Evolutionary conservation across 495 filamentous ascomycete species (phyloP), one percentile per base, ranked within the genome.

Genomic region (Penicillium crystallinum): DNA sequence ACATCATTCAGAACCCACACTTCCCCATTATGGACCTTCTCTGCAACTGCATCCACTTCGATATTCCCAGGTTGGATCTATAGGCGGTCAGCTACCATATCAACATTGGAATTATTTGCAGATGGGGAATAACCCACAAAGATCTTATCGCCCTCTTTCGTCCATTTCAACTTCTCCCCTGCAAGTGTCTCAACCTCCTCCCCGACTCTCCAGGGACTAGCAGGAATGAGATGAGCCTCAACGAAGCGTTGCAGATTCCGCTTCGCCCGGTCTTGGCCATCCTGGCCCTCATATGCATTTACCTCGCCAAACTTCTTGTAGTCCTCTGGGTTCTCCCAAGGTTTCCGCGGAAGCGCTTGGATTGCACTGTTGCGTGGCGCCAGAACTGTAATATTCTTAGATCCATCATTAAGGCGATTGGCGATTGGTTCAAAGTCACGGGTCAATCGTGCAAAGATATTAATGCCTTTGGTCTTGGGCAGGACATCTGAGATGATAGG

Each of bases 281-380:
- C 82, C 0, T 77, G 68, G 0, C 93, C 93, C 31, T 88, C 80
- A 64, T 97, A 97, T 4, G 89, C 90, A 29, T 85, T 66, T 39
- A 57, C 58, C n/a, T 80, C 73, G 0, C 92, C 92, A 15, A 89
- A 73, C 6, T 71, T 72, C 3, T 70, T 72, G 64, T 95, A 96
- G 49, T 98, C 95, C 34, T 81, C 69, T 0, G 89, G 83, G 55
- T 95, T 84, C 59, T 98, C 92, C 93, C 93, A 98, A 2, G 93
- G 93, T 63, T 97, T 97, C 50, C 88, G 76, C 0, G 91, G 90
- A 34, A 97, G 76, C 1, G 69, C 78, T 56, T 85, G 85, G 54
- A 98, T 81, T 1, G 82, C 90, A 34, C 80, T 82, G 68, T 98
- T 97, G 6, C 85, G 67, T 1, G 93, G 95, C 2, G 93, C 93